Evolutionary conservation across 1,284 basidiomycete species (phyloP), one percentile per base, ranked within the genome.

Genomic region (Apiotrichum brassicae): DNA sequence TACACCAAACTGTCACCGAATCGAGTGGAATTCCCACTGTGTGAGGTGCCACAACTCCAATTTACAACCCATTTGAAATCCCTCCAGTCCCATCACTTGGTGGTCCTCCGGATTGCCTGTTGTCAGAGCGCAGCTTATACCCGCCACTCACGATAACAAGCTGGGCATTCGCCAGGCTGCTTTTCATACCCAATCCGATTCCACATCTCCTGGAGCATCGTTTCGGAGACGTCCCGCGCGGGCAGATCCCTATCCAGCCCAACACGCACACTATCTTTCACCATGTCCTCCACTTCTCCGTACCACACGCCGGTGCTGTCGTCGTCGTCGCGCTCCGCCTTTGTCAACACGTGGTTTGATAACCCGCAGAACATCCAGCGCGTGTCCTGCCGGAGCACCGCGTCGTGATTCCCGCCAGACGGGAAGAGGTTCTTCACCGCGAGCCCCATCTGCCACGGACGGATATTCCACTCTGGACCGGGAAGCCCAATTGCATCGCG

Each of bases 381-480:
- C 32, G 48, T 46, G 12, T 34, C 22, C 25, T 32, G 35, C n/a
- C 13, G 13, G 6, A 60, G 44, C 3, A 52, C 44, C 5, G 46
- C 24, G 0, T 25, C 20, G 20, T 56, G 53, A 25, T 53, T 50
- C 6, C 36, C 42, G n/a, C 51, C 19, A 14, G 19, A 61, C 1
- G 63, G 60, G 37, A 64, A 62, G 22, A 64, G 54, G 45, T 52
- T 54, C 49, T 65, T 63, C 49, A 63, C 54, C 3, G 62, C 55
- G 16, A 56, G 51, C 6, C 46, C 53, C 16, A 63, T 46, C 48
- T 67, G 65, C 65, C 65, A 67, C 2, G 62, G 53, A n/a, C 65
- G 57, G 38, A 59, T 54, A 33, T 51, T 60, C 62, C 62, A 67
- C 14, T 60, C 54, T 8, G 54, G 58, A 16, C 65, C 65, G 1